phyloP scores from a whole-genome alignment of 1,284 basidiomycete species.

The Dichomitus squalens region DNA sequence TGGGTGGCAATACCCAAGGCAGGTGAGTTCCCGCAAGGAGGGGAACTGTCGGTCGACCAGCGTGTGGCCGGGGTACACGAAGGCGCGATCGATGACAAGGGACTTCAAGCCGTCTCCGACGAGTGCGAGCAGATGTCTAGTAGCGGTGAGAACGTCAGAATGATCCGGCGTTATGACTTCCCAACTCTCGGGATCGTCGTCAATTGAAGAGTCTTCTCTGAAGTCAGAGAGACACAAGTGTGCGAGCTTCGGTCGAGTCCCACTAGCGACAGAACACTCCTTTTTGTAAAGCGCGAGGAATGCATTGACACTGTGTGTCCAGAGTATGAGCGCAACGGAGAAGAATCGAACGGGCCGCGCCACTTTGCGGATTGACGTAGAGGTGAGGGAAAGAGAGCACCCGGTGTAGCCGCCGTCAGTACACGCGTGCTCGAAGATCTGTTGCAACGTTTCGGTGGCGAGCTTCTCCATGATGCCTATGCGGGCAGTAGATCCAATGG shows the following conservation, averaged over 20 bases:
- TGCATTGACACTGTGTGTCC: not conserved
- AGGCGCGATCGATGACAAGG: not conserved
- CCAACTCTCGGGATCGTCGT: not conserved
- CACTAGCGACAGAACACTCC: not conserved
- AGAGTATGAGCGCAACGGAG: not conserved
- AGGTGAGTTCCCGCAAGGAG: slow-evolving; percentile 5
- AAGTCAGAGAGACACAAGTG: not conserved
- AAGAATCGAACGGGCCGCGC: slow-evolving; percentile 4
- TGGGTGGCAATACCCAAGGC: slow-evolving; percentile 1
- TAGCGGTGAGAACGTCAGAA: not conserved
- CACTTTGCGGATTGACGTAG: not conserved
- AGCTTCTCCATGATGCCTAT: slow-evolving; percentile 10
- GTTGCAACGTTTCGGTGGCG: not conserved
- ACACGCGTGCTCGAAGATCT: slow-evolving; percentile 7
- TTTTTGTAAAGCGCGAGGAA: slow-evolving; percentile 2
- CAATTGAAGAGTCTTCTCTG: not conserved
- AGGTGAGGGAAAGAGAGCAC: slow-evolving; percentile 7
- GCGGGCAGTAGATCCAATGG: too few species aligned
- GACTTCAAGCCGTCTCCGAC: not conserved
- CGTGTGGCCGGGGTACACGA: not conserved
- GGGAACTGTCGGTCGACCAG: slow-evolving; percentile 5
- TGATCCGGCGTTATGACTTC: too few species aligned
- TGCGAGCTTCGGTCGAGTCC: not conserved
- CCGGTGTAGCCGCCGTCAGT: slow-evolving; percentile 10
- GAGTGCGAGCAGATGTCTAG: not conserved